Conservation (phyloP, 2,329 filamentous ascomycete genomes). For the Apiospora pterosperma region DNA sequence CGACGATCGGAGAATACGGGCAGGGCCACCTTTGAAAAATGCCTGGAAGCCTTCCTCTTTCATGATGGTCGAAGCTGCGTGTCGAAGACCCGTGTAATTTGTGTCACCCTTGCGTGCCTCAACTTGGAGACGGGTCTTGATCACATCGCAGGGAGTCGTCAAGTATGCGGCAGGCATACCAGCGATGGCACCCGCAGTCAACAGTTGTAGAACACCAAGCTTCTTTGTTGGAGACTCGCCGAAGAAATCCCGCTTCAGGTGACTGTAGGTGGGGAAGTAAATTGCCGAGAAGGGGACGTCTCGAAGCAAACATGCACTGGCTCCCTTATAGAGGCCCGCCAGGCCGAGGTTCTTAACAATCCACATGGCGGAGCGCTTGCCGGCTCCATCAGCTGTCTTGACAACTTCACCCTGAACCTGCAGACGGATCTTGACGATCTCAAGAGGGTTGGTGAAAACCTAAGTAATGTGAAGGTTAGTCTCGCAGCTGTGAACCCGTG, state of each 20-base stretch:
- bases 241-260: conserved; percentile 91
- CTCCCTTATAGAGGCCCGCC: conserved; percentile 93
- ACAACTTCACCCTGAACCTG: conserved; percentile 96
- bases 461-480: conserved; percentile 29
- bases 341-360: conserved; percentile 94
- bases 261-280: conserved; percentile 96
- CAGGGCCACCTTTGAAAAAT: conserved; percentile 98
- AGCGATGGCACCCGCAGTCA: conserved; percentile 91
- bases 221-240: conserved; percentile 85
- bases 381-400: conserved; percentile 77
- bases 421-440: conserved; percentile 98
- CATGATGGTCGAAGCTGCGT: conserved; percentile 79
- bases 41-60: conserved; percentile 91
- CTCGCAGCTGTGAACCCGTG: neutral
- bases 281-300: conserved; percentile 98
- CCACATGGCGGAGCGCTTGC: conserved; percentile 93
- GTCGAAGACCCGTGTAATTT: conserved; percentile 79
- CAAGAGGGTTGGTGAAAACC: conserved; percentile 96
- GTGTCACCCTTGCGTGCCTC: conserved; percentile 95
- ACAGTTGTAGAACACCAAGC: conserved; percentile 83
- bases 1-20: conserved; percentile 89
- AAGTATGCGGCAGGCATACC: conserved; percentile 92
- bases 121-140: conserved; percentile 97
- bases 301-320: conserved; percentile 87
- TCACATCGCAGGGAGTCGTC: conserved; percentile 96